Conservation (phyloP, 2,329 filamentous ascomycete species). For the Berkeleyomyces rouxiae region DNA sequence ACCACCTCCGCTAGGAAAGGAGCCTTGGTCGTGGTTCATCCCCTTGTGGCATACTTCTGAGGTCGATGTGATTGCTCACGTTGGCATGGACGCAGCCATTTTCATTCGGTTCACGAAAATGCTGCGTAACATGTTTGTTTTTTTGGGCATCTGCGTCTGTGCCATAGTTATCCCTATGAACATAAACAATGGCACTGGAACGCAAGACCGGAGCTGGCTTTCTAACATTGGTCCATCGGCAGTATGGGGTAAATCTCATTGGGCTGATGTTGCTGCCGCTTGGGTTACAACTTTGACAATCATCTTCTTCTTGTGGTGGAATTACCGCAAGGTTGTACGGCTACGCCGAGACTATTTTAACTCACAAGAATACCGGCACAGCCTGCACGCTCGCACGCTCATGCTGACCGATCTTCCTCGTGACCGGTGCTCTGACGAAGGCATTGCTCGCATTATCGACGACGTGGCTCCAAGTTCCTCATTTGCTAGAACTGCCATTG, state of each 20-base stretch:
- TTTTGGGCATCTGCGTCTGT: constrained; percentile 56
- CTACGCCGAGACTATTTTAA: constrained; percentile 69
- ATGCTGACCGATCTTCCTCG: constrained; percentile 64
- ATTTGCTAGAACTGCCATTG: constrained; percentile 65
- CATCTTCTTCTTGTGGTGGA: constrained; percentile 72
- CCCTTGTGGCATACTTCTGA: constrained; percentile 69
- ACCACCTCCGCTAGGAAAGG: constrained; percentile 71
- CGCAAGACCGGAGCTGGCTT: constrained; percentile 29
- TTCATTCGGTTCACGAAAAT: constrained; percentile 82
- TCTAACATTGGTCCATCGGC: constrained; percentile 42
- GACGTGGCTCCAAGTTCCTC: constrained; percentile 61
- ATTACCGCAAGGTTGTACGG: constrained; percentile 57
- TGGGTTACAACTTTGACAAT: constrained; percentile 60
- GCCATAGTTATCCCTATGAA: constrained; percentile 71
- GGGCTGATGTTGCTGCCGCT: constrained; percentile 41
- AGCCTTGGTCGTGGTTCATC: constrained; percentile 72
- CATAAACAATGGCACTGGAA: constrained; percentile 24
- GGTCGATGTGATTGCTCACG: constrained; percentile 56
- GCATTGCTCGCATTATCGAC: constrained; percentile 70
- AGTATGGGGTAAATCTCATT: constrained; percentile 35
- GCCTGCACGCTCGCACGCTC: constrained; percentile 58
- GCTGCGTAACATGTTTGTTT: constrained; percentile 77
- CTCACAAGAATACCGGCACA: constrained; percentile 73
- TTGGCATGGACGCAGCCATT: constrained; percentile 79
- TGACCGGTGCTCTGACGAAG: constrained; percentile 65